Evolutionary conservation across 2,329 filamentous ascomycete species (phyloP), one percentile per base, ranked within the genome.

Genomic region (Trichoderma pleuroti): DNA sequence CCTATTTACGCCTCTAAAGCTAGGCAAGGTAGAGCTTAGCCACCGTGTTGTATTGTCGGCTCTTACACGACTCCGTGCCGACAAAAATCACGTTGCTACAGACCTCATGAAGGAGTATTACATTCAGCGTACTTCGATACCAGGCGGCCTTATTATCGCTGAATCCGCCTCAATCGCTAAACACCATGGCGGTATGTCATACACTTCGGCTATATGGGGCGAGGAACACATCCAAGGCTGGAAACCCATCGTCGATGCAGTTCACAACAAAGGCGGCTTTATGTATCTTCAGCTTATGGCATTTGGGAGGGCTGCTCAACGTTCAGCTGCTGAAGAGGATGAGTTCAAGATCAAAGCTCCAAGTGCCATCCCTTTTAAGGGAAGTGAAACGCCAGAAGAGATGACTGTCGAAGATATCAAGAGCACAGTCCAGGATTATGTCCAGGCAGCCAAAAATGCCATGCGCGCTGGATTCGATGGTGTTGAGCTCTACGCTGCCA

Each of bases 331-430:
- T 5, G 59, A 72, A 24, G 74, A 74, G 18, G 79, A 81, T 54
- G 79, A 76, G 0, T 68, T 78, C 9, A 57, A 70, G 1, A 64
- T 64, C 28, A 64, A 42, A 42, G 59, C 21, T 21, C 59, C 42
- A 3, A 70, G 68, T 46, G 32, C 68, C 5, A 57, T 67, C 26
- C 34, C 62, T 12, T 59, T 67, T 11, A 62, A 70, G 7, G 62
- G 57, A 9, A 39, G 62, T n/a, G 46, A 74, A 42, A 28, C 72
- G 4, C 90, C 90, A 2, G 87, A 86, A 68, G 88, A 85, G 16
- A 86, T 93, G 86, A 90, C 87, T 0, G 80, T 85, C 21, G 80
- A 85, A 0, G 90, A 93, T 24, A 93, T 93, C 70, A 82, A 88
- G 68, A 79, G 83, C 3, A 82, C 90, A 70, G 90, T 91, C 76